phyloP scores from a whole-genome alignment of 2,329 filamentous ascomycete genomes.

The Beauveria sp. region DNA sequence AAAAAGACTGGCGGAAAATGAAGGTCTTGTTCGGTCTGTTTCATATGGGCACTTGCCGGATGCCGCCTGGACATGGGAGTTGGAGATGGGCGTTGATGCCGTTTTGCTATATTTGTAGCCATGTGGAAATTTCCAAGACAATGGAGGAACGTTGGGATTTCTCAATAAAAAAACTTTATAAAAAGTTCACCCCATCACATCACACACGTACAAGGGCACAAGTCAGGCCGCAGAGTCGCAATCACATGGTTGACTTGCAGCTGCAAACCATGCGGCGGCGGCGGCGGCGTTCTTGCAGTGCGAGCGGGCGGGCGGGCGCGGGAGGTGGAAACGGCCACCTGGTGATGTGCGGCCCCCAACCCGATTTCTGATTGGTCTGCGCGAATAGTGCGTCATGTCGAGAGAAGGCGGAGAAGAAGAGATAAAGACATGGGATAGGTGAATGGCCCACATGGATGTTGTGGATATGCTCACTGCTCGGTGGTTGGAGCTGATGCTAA shows the following conservation, averaged over 20 bases:
- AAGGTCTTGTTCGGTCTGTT: neutral
- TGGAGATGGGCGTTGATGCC: neutral
- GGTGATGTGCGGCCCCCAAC: neutral
- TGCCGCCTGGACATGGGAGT: neutral
- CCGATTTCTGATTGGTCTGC: neutral
- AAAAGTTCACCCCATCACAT: neutral
- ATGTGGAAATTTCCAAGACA: neutral
- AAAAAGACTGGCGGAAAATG: too few species aligned
- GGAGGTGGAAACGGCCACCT: neutral
- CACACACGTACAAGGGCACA: neutral
- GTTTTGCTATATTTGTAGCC: neutral
- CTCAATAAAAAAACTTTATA: neutral
- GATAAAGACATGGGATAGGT: too few species aligned
- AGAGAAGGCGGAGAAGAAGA: too few species aligned
- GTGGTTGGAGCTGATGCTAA: too few species aligned
- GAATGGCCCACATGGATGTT: too few species aligned
- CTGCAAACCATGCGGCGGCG: neutral
- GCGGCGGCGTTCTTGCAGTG: neutral
- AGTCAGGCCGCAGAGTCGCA: neutral
- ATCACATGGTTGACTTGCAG: slow-evolving; percentile 4
- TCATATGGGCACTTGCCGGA: neutral
- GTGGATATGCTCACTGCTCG: too few species aligned
- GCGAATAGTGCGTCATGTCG: too few species aligned
- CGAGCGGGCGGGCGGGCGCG: neutral
- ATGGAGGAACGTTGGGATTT: neutral